Evolutionary conservation across 345 rosid species (phyloP).

Genomic region (Toxicodendron radicans): DNA sequence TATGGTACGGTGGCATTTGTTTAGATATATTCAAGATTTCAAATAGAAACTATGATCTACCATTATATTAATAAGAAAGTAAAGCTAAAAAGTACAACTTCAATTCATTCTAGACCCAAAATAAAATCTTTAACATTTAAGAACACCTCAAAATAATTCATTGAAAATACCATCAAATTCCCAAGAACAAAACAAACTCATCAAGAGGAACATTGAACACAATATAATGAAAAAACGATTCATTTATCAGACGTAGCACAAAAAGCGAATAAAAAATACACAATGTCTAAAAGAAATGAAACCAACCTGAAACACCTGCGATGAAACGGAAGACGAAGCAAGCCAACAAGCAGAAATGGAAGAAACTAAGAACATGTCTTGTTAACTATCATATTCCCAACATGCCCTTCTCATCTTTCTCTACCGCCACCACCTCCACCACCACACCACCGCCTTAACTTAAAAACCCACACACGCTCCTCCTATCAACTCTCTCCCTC

Average conservation of each 20-base stretch:
- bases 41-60: background rate
- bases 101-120: background rate
- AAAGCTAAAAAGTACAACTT: background rate
- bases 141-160: background rate
- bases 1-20: background rate
- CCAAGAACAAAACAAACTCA: background rate
- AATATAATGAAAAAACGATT: background rate
- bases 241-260: background rate
- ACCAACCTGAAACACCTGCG: background rate
- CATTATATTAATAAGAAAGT: background rate
- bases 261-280: background rate
- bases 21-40: background rate
- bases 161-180: background rate
- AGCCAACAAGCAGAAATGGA: background rate
- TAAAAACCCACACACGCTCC: conserved; percentile 14
- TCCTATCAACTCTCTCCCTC: conserved; percentile 17
- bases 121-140: background rate
- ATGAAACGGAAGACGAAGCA: background rate
- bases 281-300: background rate
- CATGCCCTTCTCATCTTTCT: background rate
- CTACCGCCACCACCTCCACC: conserved; percentile 5
- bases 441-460: conserved; percentile 17
- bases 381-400: background rate
- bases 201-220: background rate
- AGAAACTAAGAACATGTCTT: background rate